Evolutionary conservation across 2,329 filamentous ascomycete species (phyloP).

Genomic region (Colletotrichum noveboracense): DNA sequence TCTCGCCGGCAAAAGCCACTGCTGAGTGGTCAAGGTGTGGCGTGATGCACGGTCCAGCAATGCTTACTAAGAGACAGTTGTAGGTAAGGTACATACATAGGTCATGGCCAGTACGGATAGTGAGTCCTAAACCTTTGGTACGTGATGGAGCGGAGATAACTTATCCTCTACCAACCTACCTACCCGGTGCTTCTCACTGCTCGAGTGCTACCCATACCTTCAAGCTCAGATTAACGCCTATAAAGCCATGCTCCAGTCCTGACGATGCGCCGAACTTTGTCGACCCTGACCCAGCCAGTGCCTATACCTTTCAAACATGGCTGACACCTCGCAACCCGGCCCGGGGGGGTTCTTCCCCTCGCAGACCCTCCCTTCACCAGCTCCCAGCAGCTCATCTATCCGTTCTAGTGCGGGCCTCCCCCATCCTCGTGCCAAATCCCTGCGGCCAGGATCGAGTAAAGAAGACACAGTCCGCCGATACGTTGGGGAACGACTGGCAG

Average conservation of each 20-base stretch:
- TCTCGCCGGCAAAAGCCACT: background rate
- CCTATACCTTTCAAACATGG: constrained; percentile 26
- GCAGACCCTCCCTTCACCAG: constrained; percentile 56
- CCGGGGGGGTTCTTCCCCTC: constrained; percentile 59
- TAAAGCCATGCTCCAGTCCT: background rate
- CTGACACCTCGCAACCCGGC: constrained; percentile 24
- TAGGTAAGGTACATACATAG: background rate
- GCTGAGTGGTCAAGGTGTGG: background rate
- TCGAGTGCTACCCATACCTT: background rate
- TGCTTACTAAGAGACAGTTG: background rate
- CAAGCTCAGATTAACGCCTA: background rate
- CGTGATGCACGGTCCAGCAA: background rate
- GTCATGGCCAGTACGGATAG: background rate
- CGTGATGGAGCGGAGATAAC: background rate
- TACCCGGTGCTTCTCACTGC: background rate
- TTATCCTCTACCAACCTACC: background rate
- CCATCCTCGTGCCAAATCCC: constrained; percentile 56
- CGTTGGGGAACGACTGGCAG: constrained; percentile 56
- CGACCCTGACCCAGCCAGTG: background rate
- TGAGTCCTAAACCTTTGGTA: background rate
- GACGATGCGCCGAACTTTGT: constrained; percentile 16
- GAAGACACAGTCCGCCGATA: constrained; percentile 66
- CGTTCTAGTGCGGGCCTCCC: constrained; percentile 48
- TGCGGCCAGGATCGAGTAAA: constrained; percentile 62
- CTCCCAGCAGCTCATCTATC: constrained; percentile 54